Base-by-base conservation (phyloP, 2,329 filamentous ascomycete genomes). In the Claviceps quebecensis region DNA sequence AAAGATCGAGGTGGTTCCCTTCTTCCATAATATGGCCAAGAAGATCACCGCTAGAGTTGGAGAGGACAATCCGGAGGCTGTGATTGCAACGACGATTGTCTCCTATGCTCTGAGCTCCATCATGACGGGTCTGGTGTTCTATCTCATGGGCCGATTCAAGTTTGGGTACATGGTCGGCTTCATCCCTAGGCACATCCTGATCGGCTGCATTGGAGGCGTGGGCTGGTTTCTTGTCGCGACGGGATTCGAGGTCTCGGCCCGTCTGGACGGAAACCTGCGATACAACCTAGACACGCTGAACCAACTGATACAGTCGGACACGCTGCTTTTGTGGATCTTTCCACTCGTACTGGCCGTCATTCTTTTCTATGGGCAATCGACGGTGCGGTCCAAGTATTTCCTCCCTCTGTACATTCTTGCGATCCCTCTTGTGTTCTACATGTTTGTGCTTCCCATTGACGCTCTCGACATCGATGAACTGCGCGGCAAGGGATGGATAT, bases 11-110 rank as follows among this genome's bases (percentile, higher is more conserved):
- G 91, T 97, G 1, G 91, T 98, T 1, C 93, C 91, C 0, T 98
- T 98, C 70, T 97, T 98, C 65, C 93, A 98, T 69, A 95, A 91
- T 61, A 98, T 98, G 91, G 90, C 93, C 0, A 82, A 84, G 56
- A 91, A 85, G 34, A 96, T 97, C 62, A 81, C 93, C 57, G 72
- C 74, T 14, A 74, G 78, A 44, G 83, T 98, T 56, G 87, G 91
- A 16, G 80, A 85, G 55, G 82, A 90, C 19, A 82, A 93, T 26
- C 81, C 86, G 1, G 83, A 93, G 59, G 86, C 88, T 3, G 84
- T 98, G 46, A 85, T 96, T 56, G 90, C 93, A 34, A 98, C 93
- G 0, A 95, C 91, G 2, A 95, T 98, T 60, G 82, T 90, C 2
- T 81, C 93, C 1, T 98, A 94, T 64, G 86, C 90, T 0, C 70